A percentile compares a stretch with the other conserved stretches of the same genome.
phyloP scores from a whole-genome alignment of 1,139 yeast species.

The Kodamaea ohmeri region DNA sequence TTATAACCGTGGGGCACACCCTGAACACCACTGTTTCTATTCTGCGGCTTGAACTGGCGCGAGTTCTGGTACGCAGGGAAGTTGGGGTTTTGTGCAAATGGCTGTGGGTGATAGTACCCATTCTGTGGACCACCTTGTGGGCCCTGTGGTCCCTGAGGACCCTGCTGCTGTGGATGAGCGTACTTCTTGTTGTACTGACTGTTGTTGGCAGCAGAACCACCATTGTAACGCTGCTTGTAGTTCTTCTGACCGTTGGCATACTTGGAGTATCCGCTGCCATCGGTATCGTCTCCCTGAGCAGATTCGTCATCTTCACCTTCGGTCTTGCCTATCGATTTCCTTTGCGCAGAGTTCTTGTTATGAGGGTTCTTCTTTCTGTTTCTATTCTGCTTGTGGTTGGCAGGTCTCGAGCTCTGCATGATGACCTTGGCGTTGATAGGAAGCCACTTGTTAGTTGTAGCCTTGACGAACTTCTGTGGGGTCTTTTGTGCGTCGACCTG shows the following conservation, averaged over 20 bases:
- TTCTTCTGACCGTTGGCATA: slow-evolving; percentile 18
- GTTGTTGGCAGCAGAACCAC: slow-evolving; percentile 14
- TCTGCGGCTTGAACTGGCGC: slow-evolving; percentile 26
- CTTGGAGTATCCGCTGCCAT: slow-evolving; percentile 14
- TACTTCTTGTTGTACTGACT: slow-evolving; percentile 18
- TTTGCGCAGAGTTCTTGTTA: slow-evolving; percentile 13
- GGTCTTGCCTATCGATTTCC: slow-evolving; percentile 3
- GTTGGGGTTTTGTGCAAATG: slow-evolving; percentile 23
- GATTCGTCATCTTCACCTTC: slow-evolving; percentile 7
- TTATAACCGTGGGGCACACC: slow-evolving; percentile 11
- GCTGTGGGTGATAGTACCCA: slow-evolving; percentile 29
- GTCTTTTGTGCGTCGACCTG: slow-evolving; percentile 24
- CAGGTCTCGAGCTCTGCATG: slow-evolving; percentile 37
- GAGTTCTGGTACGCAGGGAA: slow-evolving; percentile 12
- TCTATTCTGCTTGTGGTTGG: slow-evolving; percentile 30
- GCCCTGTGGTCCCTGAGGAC: no score
- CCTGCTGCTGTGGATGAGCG: slow-evolving; percentile 6
- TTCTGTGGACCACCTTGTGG: slow-evolving; percentile 15
- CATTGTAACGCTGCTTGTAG: slow-evolving; percentile 22
- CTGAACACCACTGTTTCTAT: slow-evolving; percentile 15
- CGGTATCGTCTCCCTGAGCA: slow-evolving; percentile 1
- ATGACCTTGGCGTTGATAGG: slow-evolving; percentile 79
- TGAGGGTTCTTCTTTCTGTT: slow-evolving; percentile 35
- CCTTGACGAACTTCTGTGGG: slow-evolving; percentile 49
- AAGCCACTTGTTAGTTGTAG: slow-evolving; percentile 82